phyloP scores from a whole-genome alignment of 2,329 filamentous ascomycete genomes.

The Aspergillus sp. region DNA sequence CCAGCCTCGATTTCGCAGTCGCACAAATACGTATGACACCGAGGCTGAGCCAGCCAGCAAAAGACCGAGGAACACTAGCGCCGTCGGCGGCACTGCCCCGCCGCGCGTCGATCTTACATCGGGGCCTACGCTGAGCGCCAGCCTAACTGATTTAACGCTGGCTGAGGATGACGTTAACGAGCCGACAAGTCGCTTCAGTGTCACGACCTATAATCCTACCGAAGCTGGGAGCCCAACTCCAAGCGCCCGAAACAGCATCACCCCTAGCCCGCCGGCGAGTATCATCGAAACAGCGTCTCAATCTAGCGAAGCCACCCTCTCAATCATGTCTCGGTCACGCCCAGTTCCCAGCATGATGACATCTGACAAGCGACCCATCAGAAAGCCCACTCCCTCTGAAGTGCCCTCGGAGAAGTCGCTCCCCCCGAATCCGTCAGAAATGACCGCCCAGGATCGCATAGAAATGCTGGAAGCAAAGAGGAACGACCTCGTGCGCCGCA shows the following conservation, averaged over 20 bases:
- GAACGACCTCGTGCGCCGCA: conserved; percentile 64
- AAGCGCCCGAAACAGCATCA: conserved; percentile 22
- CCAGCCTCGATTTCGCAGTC: conserved; percentile 16
- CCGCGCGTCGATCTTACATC: conserved; percentile 23
- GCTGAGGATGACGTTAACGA: conserved; percentile 38
- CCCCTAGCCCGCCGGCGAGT: conserved; percentile 35
- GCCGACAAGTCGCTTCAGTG: conserved; percentile 63
- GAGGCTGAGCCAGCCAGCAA: conserved; percentile 8
- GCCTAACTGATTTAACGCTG: conserved; percentile 37
- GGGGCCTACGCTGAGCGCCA: conserved; percentile 32
- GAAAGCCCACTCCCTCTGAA: conserved; percentile 45
- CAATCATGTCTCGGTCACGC: conserved; percentile 44
- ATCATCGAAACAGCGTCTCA: conserved; percentile 30
- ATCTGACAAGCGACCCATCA: conserved; percentile 35
- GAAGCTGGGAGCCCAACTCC: conserved; percentile 40
- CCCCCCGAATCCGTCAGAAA: conserved; percentile 60
- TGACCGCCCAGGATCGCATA: conserved; percentile 66
- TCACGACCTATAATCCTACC: conserved; percentile 61
- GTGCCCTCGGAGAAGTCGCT: conserved; percentile 20
- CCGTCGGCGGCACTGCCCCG: conserved; percentile 15
- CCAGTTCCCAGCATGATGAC: conserved; percentile 33
- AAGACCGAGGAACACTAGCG: conserved; percentile 8
- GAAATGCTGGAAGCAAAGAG: conserved; percentile 66
- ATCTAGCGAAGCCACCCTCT: conserved; percentile 30
- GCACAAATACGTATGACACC: conserved; percentile 34